Evolutionary conservation across 23 red algal species (phyloP).

Genomic region (Gracilaria domingensis): DNA sequence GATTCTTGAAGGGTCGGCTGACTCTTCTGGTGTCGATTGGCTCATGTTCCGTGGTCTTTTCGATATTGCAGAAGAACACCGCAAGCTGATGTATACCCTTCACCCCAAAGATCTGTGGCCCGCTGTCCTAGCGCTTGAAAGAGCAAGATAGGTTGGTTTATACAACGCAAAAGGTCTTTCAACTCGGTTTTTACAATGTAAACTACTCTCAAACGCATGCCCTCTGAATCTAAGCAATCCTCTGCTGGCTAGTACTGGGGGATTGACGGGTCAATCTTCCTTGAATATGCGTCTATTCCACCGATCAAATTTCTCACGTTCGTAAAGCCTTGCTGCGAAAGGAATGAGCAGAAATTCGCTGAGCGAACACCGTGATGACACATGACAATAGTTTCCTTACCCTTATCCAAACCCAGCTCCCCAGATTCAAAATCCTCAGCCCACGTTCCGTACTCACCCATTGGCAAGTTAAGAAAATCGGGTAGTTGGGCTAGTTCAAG

Average conservation of each 20-base stretch:
- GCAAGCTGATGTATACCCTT: conserved; percentile 43
- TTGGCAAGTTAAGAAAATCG: conserved; percentile 71
- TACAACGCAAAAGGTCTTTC: not conserved
- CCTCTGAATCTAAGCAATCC: no score
- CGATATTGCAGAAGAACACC: conserved; percentile 32
- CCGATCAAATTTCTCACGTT: conserved; percentile 90
- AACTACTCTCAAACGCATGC: not conserved
- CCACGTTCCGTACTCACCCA: conserved; percentile 74
- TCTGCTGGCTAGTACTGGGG: conserved; percentile 54
- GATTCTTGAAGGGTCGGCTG: conserved; percentile 1
- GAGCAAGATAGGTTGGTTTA: not conserved
- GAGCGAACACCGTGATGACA: conserved; percentile 96
- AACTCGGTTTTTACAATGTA: not conserved
- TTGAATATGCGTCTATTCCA: conserved; percentile 93
- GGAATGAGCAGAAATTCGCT: conserved; percentile 85
- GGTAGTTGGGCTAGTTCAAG: conserved; percentile 70
- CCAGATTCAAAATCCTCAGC: conserved; percentile 74
- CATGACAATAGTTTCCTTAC: conserved; percentile 91
- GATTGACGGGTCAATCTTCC: conserved; percentile 61
- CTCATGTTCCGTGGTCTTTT: conserved; percentile 43
- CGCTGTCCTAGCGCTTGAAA: conserved; percentile 35
- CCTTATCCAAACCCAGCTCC: conserved; percentile 72
- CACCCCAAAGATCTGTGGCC: conserved; percentile 69
- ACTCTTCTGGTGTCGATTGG: conserved; percentile 17
- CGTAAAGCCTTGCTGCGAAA: conserved; percentile 84